Conservation (phyloP, 106 monocot species). For the Narthecium ossifragum region DNA sequence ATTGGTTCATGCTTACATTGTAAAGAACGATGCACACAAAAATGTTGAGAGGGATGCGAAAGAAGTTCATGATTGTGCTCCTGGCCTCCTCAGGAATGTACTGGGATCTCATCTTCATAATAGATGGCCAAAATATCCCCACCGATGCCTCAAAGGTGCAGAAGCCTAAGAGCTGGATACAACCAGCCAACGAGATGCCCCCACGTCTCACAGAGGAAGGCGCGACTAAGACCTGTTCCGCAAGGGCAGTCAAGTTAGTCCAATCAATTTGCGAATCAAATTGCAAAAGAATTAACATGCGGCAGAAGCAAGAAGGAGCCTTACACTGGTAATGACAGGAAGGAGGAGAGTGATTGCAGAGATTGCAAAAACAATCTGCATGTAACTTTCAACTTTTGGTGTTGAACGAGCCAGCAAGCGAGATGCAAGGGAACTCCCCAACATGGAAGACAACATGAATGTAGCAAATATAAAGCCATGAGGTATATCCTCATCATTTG, state of each 20-base stretch:
- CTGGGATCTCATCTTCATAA: constrained; percentile 99
- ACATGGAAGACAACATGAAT: constrained; percentile 97
- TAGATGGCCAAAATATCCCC: constrained; percentile 98
- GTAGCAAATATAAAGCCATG: constrained; percentile 99
- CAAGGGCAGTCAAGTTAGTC: no score
- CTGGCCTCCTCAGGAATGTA: constrained; percentile 98
- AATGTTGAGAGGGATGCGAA: constrained; percentile 92
- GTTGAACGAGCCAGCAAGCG: constrained; percentile 54
- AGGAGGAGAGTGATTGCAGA: constrained; percentile 78
- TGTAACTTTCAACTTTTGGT: constrained; percentile 89
- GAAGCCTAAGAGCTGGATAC: constrained; percentile 81
- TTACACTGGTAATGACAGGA: constrained; percentile 69
- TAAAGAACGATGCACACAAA: constrained; percentile 95
- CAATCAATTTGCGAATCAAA: not conserved
- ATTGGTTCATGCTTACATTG: constrained; percentile 92
- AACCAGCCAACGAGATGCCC: constrained; percentile 67
- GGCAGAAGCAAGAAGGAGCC: constrained; percentile 2
- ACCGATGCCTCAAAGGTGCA: constrained; percentile 91
- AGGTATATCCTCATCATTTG: constrained; percentile 94
- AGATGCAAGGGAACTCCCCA: constrained; percentile 95
- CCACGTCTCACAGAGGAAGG: constrained; percentile 47
- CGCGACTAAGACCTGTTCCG: constrained; percentile 50
- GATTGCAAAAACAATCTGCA: constrained; percentile 83
- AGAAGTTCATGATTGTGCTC: constrained; percentile 99
- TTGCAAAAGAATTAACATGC: constrained; percentile 9